Conservation (phyloP, 805 yeast genomes). For the Lachancea nothofagi region DNA sequence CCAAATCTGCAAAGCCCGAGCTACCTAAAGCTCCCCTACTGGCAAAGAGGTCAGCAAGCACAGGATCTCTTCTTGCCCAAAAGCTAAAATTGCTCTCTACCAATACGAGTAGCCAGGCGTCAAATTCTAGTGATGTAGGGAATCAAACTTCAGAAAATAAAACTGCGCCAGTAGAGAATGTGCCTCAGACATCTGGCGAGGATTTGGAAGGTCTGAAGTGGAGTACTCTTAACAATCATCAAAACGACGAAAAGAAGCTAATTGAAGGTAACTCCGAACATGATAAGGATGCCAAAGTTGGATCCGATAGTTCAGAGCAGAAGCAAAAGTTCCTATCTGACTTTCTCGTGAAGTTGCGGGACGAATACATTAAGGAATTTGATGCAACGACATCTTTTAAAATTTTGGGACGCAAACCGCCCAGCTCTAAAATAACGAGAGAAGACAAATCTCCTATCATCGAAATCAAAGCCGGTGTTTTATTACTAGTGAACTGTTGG, state of each 20-base stretch:
- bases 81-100: conserved; percentile 20
- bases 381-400: conserved; percentile 26
- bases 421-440: conserved; percentile 24
- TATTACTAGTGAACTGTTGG: conserved; percentile 30
- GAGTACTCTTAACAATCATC: background rate
- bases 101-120: conserved; percentile 5
- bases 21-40: background rate
- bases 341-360: conserved; percentile 23
- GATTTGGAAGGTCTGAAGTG: conserved; percentile 1
- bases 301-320: conserved; percentile 2
- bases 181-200: background rate
- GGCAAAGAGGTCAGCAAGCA: conserved; percentile 13
- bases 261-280: background rate
- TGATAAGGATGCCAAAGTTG: background rate
- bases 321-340: conserved; percentile 22
- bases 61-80: conserved; percentile 27
- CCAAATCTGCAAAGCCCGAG: background rate
- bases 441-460: conserved; percentile 26
- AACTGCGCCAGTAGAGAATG: background rate
- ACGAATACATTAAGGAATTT: conserved; percentile 22
- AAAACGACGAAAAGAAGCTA: background rate
- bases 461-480: conserved; percentile 21
- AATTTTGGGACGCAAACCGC: conserved; percentile 22
- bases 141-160: conserved; percentile 10
- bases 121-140: conserved; percentile 12